Evolutionary conservation across 2,329 filamentous ascomycete species (phyloP).

Genomic region (Pseudogymnoascus sp.): DNA sequence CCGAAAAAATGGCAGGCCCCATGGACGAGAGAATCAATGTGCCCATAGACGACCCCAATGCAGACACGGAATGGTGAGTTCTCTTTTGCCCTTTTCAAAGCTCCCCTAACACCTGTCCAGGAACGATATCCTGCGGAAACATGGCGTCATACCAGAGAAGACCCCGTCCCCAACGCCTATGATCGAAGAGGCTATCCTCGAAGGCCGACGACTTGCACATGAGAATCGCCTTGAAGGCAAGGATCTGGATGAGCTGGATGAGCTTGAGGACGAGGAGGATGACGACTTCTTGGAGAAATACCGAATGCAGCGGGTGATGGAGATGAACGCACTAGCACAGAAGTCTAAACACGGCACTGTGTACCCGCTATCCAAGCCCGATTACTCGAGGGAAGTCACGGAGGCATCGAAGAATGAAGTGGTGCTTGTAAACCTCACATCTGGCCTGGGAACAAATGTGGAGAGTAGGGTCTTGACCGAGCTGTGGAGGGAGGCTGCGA

Average conservation of each 20-base stretch:
- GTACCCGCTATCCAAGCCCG: conserved; percentile 88
- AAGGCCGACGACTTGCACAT: conserved; percentile 75
- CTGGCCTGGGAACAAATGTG: conserved; percentile 66
- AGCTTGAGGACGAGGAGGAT: conserved; percentile 91
- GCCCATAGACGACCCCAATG: conserved; percentile 89
- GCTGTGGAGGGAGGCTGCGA: conserved; percentile 76
- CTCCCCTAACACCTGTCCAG: conserved; percentile 36
- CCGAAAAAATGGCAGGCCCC: conserved; percentile 43
- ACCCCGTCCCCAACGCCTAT: conserved; percentile 90
- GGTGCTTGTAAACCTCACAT: conserved; percentile 74
- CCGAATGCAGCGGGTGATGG: conserved; percentile 75
- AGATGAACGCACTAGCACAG: conserved; percentile 66
- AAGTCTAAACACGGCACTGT: conserved; percentile 81
- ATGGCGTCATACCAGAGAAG: conserved; percentile 96
- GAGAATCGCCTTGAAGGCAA: conserved; percentile 93
- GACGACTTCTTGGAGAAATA: conserved; percentile 86
- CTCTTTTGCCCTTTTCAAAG: not conserved
- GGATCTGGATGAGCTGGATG: conserved; percentile 85
- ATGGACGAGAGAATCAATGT: conserved; percentile 62
- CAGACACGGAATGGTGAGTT: conserved; percentile 88
- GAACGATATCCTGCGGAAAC: conserved; percentile 97
- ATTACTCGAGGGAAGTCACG: conserved; percentile 85
- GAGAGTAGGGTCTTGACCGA: conserved; percentile 79
- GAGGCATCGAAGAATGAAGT: conserved; percentile 68
- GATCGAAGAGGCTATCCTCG: conserved; percentile 86